These are phyloP conservation scores for Panicum miliaceum DNA, from an alignment of 176 grass and related monocot genomes.

Conservation along the genomic window DNA sequence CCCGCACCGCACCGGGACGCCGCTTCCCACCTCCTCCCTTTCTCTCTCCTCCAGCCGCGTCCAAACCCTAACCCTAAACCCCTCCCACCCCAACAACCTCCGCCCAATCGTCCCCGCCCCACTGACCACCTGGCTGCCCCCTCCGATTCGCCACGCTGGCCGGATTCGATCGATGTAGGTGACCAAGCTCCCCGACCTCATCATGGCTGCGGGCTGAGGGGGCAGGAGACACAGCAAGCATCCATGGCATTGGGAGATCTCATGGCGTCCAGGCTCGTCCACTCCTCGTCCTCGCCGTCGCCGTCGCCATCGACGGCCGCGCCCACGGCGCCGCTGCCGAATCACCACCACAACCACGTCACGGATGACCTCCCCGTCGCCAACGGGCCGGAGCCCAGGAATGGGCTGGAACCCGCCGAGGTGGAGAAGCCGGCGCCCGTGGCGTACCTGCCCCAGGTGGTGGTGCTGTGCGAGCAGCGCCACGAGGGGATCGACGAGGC, in stretches of 20 bases:
- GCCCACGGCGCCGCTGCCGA: conserved; percentile 40
- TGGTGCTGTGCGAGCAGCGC: conserved; percentile 82
- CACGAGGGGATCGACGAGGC: conserved; percentile 80
- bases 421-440: conserved; percentile 37
- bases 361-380: conserved; percentile 29
- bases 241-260: conserved; percentile 99
- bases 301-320: conserved; percentile 5
- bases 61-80: conserved; percentile 56
- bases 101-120: background rate
- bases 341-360: conserved; percentile 34
- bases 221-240: background rate
- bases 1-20: background rate
- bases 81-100: conserved; percentile 27
- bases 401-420: conserved; percentile 4
- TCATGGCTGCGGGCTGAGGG: conserved; percentile 39
- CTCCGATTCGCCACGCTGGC: conserved; percentile 23
- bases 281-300: conserved; percentile 43
- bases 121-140: background rate
- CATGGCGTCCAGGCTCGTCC: conserved; percentile 89
- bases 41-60: conserved; percentile 16
- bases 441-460: conserved; percentile 66
- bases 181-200: conserved; percentile 9
- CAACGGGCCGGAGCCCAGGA: conserved; percentile 42
- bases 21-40: background rate
- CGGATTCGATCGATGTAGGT: conserved; percentile 33